A percentile compares a stretch with the other conserved stretches of the same genome.
These are phyloP conservation scores for Talaromyces sp. DNA, from an alignment of 2,329 filamentous ascomycete species.

Conservation along the genomic window DNA sequence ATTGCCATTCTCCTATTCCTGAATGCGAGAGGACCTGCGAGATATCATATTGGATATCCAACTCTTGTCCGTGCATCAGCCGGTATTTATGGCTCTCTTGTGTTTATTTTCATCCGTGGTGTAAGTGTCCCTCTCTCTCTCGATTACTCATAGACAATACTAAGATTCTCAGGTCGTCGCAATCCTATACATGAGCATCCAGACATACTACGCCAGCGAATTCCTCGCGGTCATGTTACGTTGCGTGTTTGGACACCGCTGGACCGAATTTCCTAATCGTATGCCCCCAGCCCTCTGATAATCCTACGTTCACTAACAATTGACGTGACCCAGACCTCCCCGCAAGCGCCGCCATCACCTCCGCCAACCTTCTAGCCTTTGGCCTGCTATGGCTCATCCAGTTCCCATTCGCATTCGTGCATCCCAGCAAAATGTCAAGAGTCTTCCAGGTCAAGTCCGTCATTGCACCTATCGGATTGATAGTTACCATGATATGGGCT, in stretches of 20 bases:
- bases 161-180: slow-evolving; percentile 9
- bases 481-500: slow-evolving; percentile 14
- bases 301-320: background rate
- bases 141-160: background rate
- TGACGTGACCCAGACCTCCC: slow-evolving; percentile 1
- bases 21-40: slow-evolving; percentile 8
- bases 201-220: slow-evolving; percentile 12
- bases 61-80: slow-evolving; percentile 1
- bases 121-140: background rate
- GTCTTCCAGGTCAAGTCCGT: slow-evolving; percentile 13
- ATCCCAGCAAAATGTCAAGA: slow-evolving; percentile 12
- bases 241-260: slow-evolving; percentile 12
- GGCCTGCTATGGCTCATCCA: slow-evolving; percentile 11
- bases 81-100: slow-evolving; percentile 13
- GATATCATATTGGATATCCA: slow-evolving; percentile 15
- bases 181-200: slow-evolving; percentile 14
- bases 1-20: slow-evolving; percentile 13
- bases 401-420: slow-evolving; percentile 15
- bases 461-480: slow-evolving; percentile 9
- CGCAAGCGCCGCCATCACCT: slow-evolving; percentile 9
- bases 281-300: background rate
- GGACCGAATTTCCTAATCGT: slow-evolving; percentile 12
- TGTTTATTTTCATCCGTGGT: slow-evolving; percentile 14
- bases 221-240: slow-evolving; percentile 13
- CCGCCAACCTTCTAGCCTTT: slow-evolving; percentile 8